Conservation (phyloP, 2,329 filamentous ascomycete genomes). For the Aulographum hederae region DNA sequence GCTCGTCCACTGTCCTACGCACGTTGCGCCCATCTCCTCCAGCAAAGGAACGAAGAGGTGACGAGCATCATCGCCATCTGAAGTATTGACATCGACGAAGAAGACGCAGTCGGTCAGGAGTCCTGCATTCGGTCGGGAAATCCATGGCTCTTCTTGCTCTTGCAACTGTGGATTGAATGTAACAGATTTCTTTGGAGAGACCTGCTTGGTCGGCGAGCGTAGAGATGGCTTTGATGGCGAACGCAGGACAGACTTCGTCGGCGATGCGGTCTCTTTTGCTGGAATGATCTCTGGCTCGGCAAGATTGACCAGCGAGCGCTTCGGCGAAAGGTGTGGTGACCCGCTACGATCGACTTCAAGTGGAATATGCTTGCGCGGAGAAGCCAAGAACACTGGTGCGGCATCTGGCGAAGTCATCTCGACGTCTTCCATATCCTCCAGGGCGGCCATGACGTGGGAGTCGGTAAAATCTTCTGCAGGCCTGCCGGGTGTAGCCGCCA, state of each 20-base stretch:
- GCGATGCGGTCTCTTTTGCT: neutral
- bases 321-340: neutral
- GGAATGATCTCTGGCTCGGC: neutral
- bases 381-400: neutral
- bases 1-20: slow-evolving; percentile 61
- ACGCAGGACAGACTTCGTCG: neutral
- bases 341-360: too few species aligned
- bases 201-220: neutral
- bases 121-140: neutral
- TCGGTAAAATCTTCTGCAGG: too few species aligned
- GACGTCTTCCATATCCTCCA: too few species aligned
- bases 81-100: slow-evolving; percentile 69
- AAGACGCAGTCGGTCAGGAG: slow-evolving; percentile 45
- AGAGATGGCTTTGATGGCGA: neutral
- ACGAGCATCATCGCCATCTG: slow-evolving; percentile 63
- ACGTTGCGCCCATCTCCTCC: slow-evolving; percentile 63
- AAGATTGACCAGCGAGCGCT: neutral
- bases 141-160: neutral
- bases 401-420: neutral
- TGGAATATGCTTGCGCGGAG: neutral
- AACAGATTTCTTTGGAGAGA: neutral
- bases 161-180: too few species aligned
- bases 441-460: too few species aligned
- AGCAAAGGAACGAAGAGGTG: slow-evolving; percentile 67
- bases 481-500: neutral